Conservation (phyloP, 805 yeast species). For the Sugiyamaella marilandica region DNA sequence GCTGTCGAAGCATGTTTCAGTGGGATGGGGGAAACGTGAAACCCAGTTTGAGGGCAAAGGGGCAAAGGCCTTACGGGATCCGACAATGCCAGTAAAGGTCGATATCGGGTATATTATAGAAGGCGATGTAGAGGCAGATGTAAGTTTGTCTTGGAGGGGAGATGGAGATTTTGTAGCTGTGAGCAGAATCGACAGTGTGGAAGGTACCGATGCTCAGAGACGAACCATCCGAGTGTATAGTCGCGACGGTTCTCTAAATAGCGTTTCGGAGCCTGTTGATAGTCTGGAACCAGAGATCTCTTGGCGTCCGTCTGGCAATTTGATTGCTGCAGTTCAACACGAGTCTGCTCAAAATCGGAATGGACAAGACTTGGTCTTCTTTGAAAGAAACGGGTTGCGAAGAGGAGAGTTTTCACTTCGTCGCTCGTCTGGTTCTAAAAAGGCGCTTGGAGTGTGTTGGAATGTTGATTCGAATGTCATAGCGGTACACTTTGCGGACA, state of each 20-base stretch:
- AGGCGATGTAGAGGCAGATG: constrained; percentile 43
- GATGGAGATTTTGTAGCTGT: constrained; percentile 83
- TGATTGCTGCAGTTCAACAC: constrained; percentile 79
- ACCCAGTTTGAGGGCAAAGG: constrained; percentile 97
- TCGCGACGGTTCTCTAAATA: constrained; percentile 66
- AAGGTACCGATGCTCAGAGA: constrained; percentile 35
- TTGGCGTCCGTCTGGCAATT: constrained; percentile 90
- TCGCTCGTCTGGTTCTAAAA: constrained; percentile 44
- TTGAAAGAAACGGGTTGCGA: constrained; percentile 89
- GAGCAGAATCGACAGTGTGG: constrained; percentile 51
- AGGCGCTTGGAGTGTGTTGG: constrained; percentile 55
- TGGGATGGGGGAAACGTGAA: constrained; percentile 98
- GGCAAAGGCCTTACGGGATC: constrained; percentile 70
- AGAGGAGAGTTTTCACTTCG: constrained; percentile 80
- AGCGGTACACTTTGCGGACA: constrained; percentile 57
- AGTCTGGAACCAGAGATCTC: constrained; percentile 67
- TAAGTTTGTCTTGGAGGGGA: constrained; percentile 85
- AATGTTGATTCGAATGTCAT: constrained; percentile 73
- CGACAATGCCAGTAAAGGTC: constrained; percentile 71
- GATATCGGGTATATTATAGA: constrained; percentile 62
- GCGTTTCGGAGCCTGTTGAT: constrained; percentile 87
- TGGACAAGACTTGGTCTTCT: constrained; percentile 53
- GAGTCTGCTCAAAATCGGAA: constrained; percentile 22
- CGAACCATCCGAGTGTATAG: constrained; percentile 80
- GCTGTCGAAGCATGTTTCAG: constrained; percentile 78